Evolutionary conservation across 805 yeast genomes (phyloP).

Genomic region (Candida pseudoglaebosa): DNA sequence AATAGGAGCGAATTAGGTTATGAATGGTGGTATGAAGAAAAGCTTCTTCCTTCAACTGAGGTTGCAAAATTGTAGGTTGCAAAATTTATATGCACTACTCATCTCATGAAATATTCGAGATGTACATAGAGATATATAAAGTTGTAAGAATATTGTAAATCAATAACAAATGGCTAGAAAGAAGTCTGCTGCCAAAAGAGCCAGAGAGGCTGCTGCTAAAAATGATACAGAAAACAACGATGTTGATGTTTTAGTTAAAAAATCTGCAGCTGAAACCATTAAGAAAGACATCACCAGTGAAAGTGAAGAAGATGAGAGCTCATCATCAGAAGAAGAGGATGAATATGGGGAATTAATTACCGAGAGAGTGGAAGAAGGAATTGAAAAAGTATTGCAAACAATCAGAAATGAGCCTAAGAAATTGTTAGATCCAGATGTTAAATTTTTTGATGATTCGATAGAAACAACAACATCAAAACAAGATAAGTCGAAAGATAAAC

Average conservation of each 20-base stretch:
- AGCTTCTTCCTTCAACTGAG: slow-evolving; percentile 7
- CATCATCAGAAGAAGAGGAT: slow-evolving; percentile 77
- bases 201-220: slow-evolving; percentile 43
- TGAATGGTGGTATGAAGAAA: slow-evolving; percentile 58
- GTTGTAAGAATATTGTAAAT: not conserved
- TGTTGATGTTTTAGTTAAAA: not conserved
- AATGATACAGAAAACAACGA: not conserved
- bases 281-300: slow-evolving; percentile 15
- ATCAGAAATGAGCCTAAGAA: slow-evolving; percentile 62
- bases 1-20: slow-evolving; percentile 53
- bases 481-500: slow-evolving; percentile 39
- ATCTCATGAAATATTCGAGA: not conserved
- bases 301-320: slow-evolving; percentile 19
- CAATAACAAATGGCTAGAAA: slow-evolving; percentile 70
- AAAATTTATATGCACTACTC: slow-evolving; percentile 1
- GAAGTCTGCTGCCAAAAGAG: slow-evolving; percentile 78
- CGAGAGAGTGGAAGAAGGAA: slow-evolving; percentile 77
- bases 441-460: slow-evolving; percentile 65
- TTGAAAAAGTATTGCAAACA: slow-evolving; percentile 66
- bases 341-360: slow-evolving; percentile 87
- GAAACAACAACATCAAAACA: slow-evolving; percentile 24
- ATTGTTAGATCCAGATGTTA: slow-evolving; percentile 63
- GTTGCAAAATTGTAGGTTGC: slow-evolving; percentile 1
- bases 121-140: not conserved
- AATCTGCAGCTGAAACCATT: slow-evolving; percentile 6